phyloP scores from a whole-genome alignment of 2,329 filamentous ascomycete species.

The Phoma sp. region DNA sequence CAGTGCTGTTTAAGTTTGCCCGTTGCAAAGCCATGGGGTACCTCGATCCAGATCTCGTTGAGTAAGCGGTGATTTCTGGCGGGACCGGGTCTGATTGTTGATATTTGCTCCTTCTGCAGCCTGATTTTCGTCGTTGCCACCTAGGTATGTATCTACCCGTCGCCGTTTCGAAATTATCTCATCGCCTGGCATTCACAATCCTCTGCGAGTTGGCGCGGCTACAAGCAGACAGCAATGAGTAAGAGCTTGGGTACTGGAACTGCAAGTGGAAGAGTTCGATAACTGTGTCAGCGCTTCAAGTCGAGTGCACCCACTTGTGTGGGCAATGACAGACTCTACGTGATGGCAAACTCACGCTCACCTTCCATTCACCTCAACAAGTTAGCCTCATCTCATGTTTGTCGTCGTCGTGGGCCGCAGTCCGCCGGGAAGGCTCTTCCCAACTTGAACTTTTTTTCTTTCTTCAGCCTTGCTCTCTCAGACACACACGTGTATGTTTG shows the following conservation, averaged over 20 bases:
- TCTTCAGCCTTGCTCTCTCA: neutral
- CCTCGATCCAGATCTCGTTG: conserved; percentile 1
- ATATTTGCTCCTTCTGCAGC: neutral
- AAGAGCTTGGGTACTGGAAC: neutral
- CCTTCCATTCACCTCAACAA: no score
- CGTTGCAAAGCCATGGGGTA: conserved; percentile 1
- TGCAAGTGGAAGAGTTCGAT: no score
- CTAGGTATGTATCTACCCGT: conserved; percentile 4
- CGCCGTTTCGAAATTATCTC: conserved; percentile 8
- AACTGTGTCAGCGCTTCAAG: no score
- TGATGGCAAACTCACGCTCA: no score
- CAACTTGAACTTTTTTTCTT: neutral
- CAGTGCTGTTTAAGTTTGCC: conserved; percentile 1
- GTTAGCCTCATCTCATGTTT: no score
- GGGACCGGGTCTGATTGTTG: conserved; percentile 2
- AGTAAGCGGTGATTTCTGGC: neutral
- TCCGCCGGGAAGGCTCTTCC: no score
- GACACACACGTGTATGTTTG: neutral
- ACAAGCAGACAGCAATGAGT: neutral
- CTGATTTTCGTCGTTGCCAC: neutral
- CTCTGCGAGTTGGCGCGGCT: neutral
- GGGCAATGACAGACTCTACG: neutral
- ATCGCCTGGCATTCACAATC: conserved; percentile 11
- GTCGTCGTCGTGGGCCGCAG: no score
- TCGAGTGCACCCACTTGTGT: neutral